A percentile compares a stretch with the other conserved stretches of the same genome.
These are phyloP conservation scores for Coemansia furcata DNA, from an alignment of 192 early-diverging fungal species.

Conservation along the genomic window DNA sequence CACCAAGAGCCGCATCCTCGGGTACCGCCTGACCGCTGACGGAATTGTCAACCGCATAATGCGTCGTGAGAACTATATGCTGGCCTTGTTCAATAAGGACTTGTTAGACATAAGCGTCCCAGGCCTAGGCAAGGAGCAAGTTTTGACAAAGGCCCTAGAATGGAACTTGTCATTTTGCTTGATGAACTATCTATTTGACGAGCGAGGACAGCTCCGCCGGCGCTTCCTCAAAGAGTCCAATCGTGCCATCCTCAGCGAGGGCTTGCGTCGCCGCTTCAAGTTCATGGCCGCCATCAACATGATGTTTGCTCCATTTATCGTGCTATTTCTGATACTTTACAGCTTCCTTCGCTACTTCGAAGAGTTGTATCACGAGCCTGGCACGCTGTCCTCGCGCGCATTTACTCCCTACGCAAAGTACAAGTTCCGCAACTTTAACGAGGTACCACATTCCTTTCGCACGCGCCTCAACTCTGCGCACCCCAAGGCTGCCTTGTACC, in stretches of 20 bases:
- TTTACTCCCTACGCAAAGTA: constrained; percentile 87
- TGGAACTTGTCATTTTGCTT: constrained; percentile 91
- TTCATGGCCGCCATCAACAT: constrained; percentile 86
- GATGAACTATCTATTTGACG: constrained; percentile 85
- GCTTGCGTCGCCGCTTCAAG: constrained; percentile 73
- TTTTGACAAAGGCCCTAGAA: constrained; percentile 85
- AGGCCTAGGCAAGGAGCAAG: constrained; percentile 54
- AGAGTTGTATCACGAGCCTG: constrained; percentile 79
- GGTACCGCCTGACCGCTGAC: constrained; percentile 62
- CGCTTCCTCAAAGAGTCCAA: constrained; percentile 75
- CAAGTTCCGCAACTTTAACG: constrained; percentile 98
- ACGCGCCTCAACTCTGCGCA: constrained; percentile 72
- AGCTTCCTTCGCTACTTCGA: constrained; percentile 95
- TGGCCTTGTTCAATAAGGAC: constrained; percentile 93
- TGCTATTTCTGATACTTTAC: constrained; percentile 74
- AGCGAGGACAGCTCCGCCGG: constrained; percentile 76
- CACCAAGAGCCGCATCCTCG: constrained; percentile 48
- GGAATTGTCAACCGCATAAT: constrained; percentile 92
- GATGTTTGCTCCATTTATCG: constrained; percentile 83
- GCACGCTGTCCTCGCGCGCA: constrained; percentile 70
- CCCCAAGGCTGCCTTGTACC: constrained; percentile 74
- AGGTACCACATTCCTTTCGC: constrained; percentile 87
- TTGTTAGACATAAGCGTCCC: constrained; percentile 78
- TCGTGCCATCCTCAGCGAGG: constrained; percentile 62
- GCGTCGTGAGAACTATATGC: constrained; percentile 96